Evolutionary conservation across 208 protist genomes (phyloP), one percentile per base, ranked within the genome.

Genomic region (Trypanosoma caninum): DNA sequence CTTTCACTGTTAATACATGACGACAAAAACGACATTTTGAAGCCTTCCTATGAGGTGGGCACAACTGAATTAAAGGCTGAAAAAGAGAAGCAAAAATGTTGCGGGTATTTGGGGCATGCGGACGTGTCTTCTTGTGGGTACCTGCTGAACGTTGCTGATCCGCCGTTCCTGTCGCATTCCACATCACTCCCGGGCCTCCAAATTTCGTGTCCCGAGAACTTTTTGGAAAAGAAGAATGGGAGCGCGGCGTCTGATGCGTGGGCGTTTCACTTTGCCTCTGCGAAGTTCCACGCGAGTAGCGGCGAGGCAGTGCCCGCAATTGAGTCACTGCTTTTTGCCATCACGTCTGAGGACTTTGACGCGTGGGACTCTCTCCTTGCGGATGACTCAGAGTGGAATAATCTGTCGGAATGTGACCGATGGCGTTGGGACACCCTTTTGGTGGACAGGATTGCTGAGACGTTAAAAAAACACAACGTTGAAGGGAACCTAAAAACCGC

Each of bases 361-460:
- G 50, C 23, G 2, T 71, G 65, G 57, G 30, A 28, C 6, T 42
- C 48, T 8, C 40, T 70, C 5, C 48, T 71, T n/a, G 34, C 58
- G n/a, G 38, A 65, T 1, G 56, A 59, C 13, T 0, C 5, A 1
- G 35, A 59, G 0, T 71, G 65, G 55, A 71, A 71, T 42, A 22
- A 23, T 18, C 30, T 71, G n/a, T 0, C 13, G 0, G 57, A 57
- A 2, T 3, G 2, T 20, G 47, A 59, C n/a, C 45, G 57, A 8
- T 14, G 18, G 6, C 47, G 35, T 7, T 71, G 65, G 65, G 48
- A 71, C 38, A 45, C 23, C 33, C 25, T 71, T 34, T 14, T 71
- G 9, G 47, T 57, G 2, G 31, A 18, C 10, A 65, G 54, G 34
- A 2, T 64, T 2, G 23, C 34, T 9, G 50, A 64, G 33, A 31